Evolutionary conservation across 2,329 filamentous ascomycete genomes (phyloP), one percentile per base, ranked within the genome.

Genomic region (Cladorrhinum sp.): DNA sequence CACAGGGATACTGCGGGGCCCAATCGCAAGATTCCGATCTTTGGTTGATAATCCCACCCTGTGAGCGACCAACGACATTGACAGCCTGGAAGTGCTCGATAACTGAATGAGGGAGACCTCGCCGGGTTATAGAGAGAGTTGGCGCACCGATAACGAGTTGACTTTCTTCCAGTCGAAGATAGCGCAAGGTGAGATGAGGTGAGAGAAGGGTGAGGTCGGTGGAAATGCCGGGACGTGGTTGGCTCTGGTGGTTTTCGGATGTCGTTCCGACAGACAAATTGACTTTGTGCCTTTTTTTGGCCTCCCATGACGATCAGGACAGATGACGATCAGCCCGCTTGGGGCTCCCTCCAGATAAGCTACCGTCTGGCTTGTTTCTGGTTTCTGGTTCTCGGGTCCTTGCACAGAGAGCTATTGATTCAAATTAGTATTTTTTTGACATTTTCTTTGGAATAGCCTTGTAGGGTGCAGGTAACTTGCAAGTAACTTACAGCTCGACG

Each of bases 1-100:
- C 54, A 57, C 54, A 54, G 52, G 33, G n/a, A 20, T 28, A 28
- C 33, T n/a, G 18, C 18, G 33, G 33, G 42, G 33, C 18, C 55
- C 59, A 61, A 61, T 61, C 49, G 54, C 48, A 10, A 49, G 57
- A 24, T 59, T 54, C 36, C 57, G 51, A 59, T 55, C 51, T 49
- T 26, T 33, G 49, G 46, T 55, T 18, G n/a, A 18, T 50, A 28
- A 42, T 54, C 50, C 24, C 53, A 46, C 20, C 33, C 24, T 53
- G 51, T 23, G 24, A 26, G 18, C 28, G 51, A 30, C 50, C n/a
- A 18, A 53, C 50, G 20, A 18, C 26, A 10, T 5, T 30, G 5
- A 30, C 26, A 30, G 26, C 26, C 26, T n/a, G n/a, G n/a, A n/a
- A n/a, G n/a, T n/a, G n/a, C n/a, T n/a, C n/a, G 26, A 30, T 30